phyloP scores from a whole-genome alignment of 495 filamentous ascomycete genomes.

The Daldinia concentrica region DNA sequence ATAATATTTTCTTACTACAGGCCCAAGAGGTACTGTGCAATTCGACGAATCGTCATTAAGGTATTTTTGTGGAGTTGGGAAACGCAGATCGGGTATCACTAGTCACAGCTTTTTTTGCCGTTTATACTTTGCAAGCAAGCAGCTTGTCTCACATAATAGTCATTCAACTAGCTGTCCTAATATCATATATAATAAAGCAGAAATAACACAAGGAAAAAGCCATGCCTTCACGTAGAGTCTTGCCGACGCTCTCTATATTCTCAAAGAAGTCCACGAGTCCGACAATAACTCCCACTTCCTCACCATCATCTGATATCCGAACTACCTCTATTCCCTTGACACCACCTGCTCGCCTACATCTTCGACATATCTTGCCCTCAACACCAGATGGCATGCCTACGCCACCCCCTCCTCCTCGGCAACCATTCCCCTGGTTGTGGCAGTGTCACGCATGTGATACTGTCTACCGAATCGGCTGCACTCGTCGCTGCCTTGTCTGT shows the following conservation, averaged over 20 bases:
- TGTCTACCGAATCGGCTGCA: constrained; percentile 53
- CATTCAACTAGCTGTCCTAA: constrained; percentile 17
- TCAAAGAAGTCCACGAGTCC: constrained; percentile 6
- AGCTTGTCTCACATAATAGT: constrained; percentile 7
- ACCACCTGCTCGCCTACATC: constrained; percentile 45
- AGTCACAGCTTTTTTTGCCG: neutral
- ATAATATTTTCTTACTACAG: neutral
- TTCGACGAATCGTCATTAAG: neutral
- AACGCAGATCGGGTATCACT: constrained; percentile 2
- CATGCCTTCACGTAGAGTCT: constrained; percentile 35
- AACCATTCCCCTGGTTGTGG: constrained; percentile 56
- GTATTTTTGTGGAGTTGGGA: constrained; percentile 8
- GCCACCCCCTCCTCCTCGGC: constrained; percentile 41
- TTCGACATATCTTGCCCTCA: constrained; percentile 42
- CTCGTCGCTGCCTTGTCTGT: constrained; percentile 57
- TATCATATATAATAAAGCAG: constrained; percentile 6
- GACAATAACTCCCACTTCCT: neutral
- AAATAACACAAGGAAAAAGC: neutral
- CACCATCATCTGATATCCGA: constrained; percentile 2
- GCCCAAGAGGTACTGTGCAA: constrained; percentile 11
- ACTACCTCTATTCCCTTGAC: constrained; percentile 22
- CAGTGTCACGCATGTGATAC: constrained; percentile 54
- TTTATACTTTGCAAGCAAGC: constrained; percentile 20
- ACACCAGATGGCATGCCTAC: constrained; percentile 41
- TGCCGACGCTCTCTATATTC: constrained; percentile 33